Evolutionary conservation across 108 stramenopile species (phyloP), one percentile per base, ranked within the genome.

Genomic region (Pseudonitzschia multistriata): DNA sequence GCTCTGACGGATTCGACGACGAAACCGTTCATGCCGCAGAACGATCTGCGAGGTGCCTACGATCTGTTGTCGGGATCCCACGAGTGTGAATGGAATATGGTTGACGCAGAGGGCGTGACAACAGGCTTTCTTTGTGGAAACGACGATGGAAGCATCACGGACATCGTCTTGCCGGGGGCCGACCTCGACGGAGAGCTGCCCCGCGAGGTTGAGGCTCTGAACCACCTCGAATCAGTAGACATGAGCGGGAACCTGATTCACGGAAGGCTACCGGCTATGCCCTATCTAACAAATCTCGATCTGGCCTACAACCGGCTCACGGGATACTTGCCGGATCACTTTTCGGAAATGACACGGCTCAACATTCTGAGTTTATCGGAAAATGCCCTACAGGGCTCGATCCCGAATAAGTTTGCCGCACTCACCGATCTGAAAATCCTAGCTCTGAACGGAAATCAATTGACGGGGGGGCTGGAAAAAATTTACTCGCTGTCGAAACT

Each of bases 401-500:
- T 81, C 4, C 80, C 80, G 1, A 36, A 56, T 7, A 49, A 64
- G 34, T 72, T 81, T 60, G 59, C 39, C 24, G 31, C 34, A 0
- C 40, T 77, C 25, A 62, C 67, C 25, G 42, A 42, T 35, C 29
- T 78, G 0, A 47, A 57, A 34, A 37, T 61, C 4, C 48, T 77
- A 25, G 67, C 59, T 19, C 14, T 78, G 21, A 54, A 57, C 24
- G 61, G 47, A 21, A 78, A 78, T 34, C 34, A 50, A 42, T 56
- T 73, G 24, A 68, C 67, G n/a, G 59, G 47, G n/a, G 62, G 72
- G 13, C 56, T 73, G 24, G 14, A 59, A 21, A 63, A 68, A 27
- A 68, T 85, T 3, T 80, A 75, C 27, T 57, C 79, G 31, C 68
- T 85, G 63, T 67, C 70, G 15, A 66, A 48, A 0, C 79, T 87